Base-by-base conservation (phyloP, 176 grass and related monocot species). In the Leersia perrieri region DNA sequence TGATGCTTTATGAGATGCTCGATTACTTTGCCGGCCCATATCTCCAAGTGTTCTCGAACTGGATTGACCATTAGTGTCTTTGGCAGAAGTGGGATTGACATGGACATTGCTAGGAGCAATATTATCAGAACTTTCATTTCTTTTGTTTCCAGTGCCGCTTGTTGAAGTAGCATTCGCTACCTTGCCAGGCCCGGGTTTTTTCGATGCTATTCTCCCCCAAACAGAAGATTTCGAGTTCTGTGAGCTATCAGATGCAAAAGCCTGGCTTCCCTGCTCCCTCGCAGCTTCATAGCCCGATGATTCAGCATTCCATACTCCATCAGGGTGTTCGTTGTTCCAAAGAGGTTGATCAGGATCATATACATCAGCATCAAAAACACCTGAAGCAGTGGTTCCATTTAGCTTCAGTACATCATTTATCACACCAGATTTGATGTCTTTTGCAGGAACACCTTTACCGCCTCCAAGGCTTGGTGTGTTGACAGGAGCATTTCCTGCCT, bases 301-400 rank as follows among this genome's bases (percentile, higher is more conserved):
- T 70, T 91, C 87, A 80, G 77, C 68, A 82, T 85, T 84, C 81
- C 86, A 94, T 31, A 76, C 34, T 75, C 65, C 89, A 78, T 79
- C 92, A 82, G 69, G 84, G 45, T 69, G 77, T 63, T 83, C 89
- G 55, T 89, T 91, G 84, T 89, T 91, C 96, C 96, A 99, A 6
- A 99, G 80, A 84, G 96, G 96, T 71, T 99, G 96, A 88, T 99
- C 96, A 71, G 96, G 96, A 87, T 99, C 96, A 79, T 99, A 99
- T 72, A 99, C 90, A 84, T 99, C 96, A 81, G 92, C 84, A 60
- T 99, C 91, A 83, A 77, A 35, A 78, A 86, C 68, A 79, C 63
- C 87, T 79, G 77, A 82, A 88, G 79, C 14, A 33, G 83, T 66
- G 66, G 75, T 77, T 76, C 87, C 90, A 76, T 91, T 95, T 53